Conservation (phyloP, 345 rosid species). For the Aurinia saxatilis region DNA sequence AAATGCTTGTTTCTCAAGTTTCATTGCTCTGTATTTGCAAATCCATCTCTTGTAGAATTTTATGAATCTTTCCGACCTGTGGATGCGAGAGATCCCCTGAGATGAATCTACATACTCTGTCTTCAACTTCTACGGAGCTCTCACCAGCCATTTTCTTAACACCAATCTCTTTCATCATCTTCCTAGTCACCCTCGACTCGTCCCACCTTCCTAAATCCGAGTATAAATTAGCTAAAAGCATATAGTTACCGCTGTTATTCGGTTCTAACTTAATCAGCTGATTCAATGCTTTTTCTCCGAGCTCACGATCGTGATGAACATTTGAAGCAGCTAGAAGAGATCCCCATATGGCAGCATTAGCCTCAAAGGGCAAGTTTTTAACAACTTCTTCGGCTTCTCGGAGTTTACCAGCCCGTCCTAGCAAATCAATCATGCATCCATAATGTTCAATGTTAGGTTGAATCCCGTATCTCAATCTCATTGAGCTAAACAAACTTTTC, state of each 20-base stretch:
- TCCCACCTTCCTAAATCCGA: conserved; percentile 59
- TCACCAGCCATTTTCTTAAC: conserved; percentile 53
- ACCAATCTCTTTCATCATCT: conserved; percentile 52
- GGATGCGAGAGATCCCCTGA: conserved; percentile 48
- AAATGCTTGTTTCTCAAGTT: not conserved
- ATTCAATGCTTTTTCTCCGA: conserved; percentile 53
- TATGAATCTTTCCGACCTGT: conserved; percentile 31
- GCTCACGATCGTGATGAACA: conserved; percentile 45
- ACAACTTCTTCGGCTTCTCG: conserved; percentile 46
- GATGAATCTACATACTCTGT: conserved; percentile 41
- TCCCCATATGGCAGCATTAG: conserved; percentile 75
- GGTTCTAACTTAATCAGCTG: conserved; percentile 59
- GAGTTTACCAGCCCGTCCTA: conserved; percentile 60
- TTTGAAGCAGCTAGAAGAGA: conserved; percentile 68
- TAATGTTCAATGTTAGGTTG: conserved; percentile 59
- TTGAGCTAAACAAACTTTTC: conserved; percentile 32
- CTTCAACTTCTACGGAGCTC: conserved; percentile 55
- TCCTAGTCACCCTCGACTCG: conserved; percentile 49
- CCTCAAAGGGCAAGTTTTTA: conserved; percentile 52
- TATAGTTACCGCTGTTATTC: conserved; percentile 68
- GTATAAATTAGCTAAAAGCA: conserved; percentile 51
- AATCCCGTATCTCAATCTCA: conserved; percentile 38
- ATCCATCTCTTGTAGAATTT: conserved; percentile 34
- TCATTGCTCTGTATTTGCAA: conserved; percentile 26
- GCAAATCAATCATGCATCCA: conserved; percentile 68